A percentile compares a stretch with the other conserved stretches of the same genome.
Evolutionary conservation across 208 protist genomes (phyloP).

Genomic region (Leishmania turanica): DNA sequence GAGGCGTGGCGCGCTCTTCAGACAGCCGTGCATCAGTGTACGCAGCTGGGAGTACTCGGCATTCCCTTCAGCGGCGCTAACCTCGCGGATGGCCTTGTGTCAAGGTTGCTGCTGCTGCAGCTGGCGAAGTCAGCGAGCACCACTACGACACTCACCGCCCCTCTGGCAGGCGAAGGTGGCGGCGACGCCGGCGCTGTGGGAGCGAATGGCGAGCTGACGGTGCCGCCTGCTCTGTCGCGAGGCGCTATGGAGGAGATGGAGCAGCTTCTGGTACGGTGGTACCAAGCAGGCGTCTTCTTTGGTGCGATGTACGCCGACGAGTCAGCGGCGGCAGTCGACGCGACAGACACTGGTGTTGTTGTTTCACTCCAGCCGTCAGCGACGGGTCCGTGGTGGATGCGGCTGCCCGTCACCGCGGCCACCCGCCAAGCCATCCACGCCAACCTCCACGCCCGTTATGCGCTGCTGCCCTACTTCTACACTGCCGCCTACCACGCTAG

Average conservation of each 20-base stretch:
- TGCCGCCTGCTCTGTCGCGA: background rate
- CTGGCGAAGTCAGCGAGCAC: background rate
- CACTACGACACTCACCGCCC: background rate
- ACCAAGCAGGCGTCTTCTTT: conserved; percentile 89
- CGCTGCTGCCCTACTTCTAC: conserved; percentile 96
- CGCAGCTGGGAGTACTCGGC: conserved; percentile 80
- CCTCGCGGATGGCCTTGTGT: conserved; percentile 88
- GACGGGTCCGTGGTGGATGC: conserved; percentile 29
- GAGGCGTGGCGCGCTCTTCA: conserved; percentile 20
- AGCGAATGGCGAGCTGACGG: background rate
- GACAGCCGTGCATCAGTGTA: conserved; percentile 21
- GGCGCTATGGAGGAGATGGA: conserved; percentile 24
- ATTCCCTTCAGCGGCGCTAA: conserved; percentile 96
- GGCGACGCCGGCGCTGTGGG: background rate
- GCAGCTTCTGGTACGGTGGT: conserved; percentile 96
- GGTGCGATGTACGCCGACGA: conserved; percentile 96
- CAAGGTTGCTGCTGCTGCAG: background rate
- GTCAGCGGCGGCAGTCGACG: conserved; percentile 71
- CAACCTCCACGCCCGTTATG: conserved; percentile 75
- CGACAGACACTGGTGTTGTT: conserved; percentile 43
- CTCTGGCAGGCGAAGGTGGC: background rate
- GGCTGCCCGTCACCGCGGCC: conserved; percentile 2
- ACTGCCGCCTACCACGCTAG: conserved; percentile 85
- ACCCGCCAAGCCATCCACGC: conserved; percentile 14
- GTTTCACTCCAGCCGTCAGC: background rate